Base-by-base conservation (phyloP, 75 land plant species). In the Ceratopteris richardii region DNA sequence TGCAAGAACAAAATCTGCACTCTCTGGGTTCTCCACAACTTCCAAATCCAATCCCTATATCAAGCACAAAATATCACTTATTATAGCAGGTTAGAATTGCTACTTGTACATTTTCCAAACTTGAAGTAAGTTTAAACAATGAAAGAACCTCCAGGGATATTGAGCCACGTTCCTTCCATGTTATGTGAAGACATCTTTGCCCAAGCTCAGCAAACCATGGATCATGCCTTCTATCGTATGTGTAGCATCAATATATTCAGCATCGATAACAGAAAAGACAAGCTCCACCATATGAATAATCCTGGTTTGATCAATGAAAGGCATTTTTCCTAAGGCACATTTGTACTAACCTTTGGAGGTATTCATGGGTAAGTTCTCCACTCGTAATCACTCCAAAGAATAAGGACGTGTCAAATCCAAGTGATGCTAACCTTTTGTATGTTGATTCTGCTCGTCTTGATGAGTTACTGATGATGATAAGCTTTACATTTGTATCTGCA, bases 111-210 rank as follows among this genome's bases (percentile, higher is more conserved):
- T n/a, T n/a, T n/a, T n/a, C n/a, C n/a, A n/a, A n/a, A n/a, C n/a
- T n/a, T n/a, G n/a, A n/a, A n/a, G n/a, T 33, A 3, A 43, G 30
- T 3, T 21, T 23, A 10, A 16, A 28, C 50, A 41, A 33, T 3
- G 36, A 14, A 44, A 40, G 30, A 66, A 83, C 92, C 70, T 87
- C 92, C 62, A 87, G 82, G 30, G 92, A 87, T 77, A 87, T 83
- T 24, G 84, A 81, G 62, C 92, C 92, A 25, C 92, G 71, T 50
- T 77, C 88, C 47, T 64, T 74, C 92, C 92, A 87, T n/a, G 92
- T 87, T 64, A 87, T 78, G 71, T 87, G 92, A 53, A 87, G 80
- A 58, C 92, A 87, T 14, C 73, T 68, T 56, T 70, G 68, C 59
- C 92, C 92, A 17, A 87, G 75, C 0, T 62, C 57, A 46, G 77